These are phyloP conservation scores for Xylaria bambusicola DNA, from an alignment of 495 filamentous ascomycete genomes.

Conservation along the genomic window DNA sequence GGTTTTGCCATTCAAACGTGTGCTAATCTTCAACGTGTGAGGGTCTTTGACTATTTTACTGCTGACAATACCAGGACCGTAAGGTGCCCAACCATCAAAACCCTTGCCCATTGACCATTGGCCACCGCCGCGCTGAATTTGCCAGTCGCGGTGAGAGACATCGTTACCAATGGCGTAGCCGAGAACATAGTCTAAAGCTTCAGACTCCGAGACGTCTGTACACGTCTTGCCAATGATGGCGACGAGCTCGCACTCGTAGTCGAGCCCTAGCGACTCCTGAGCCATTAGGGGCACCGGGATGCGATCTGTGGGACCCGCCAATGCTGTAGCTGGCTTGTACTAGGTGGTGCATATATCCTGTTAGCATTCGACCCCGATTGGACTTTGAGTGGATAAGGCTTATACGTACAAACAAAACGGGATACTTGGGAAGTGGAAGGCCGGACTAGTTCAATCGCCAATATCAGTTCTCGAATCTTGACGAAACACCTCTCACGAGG, in stretches of 20 bases:
- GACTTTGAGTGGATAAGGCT: too few relatives aligned
- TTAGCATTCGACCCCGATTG: not conserved
- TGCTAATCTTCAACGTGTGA: constrained; percentile 64
- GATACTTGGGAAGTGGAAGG: constrained; percentile 73
- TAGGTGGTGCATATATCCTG: constrained; percentile 18
- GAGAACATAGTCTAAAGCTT: constrained; percentile 73
- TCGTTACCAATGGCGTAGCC: constrained; percentile 85
- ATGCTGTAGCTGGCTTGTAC: constrained; percentile 77
- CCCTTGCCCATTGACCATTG: constrained; percentile 85
- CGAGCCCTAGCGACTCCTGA: constrained; percentile 54
- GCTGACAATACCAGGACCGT: constrained; percentile 77
- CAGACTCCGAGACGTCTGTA: constrained; percentile 62
- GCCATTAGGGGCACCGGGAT: constrained; percentile 58
- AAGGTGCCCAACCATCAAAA: constrained; percentile 89
- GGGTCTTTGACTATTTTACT: constrained; percentile 68
- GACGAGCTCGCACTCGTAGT: constrained; percentile 87
- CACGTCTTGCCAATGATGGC: constrained; percentile 74
- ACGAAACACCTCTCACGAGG: constrained; percentile 4
- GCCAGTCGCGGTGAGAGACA: constrained; percentile 82
- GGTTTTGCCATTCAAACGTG: constrained; percentile 69
- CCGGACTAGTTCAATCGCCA: constrained; percentile 52
- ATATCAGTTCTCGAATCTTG: constrained; percentile 3
- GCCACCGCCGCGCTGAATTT: constrained; percentile 73
- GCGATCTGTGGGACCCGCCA: constrained; percentile 68
- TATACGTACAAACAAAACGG: constrained; percentile 67